Percentiles rank a stretch among this genome's conserved stretches.
Evolutionary conservation across 805 yeast species (phyloP).

Genomic region (Hermanozyma aechmeae): DNA sequence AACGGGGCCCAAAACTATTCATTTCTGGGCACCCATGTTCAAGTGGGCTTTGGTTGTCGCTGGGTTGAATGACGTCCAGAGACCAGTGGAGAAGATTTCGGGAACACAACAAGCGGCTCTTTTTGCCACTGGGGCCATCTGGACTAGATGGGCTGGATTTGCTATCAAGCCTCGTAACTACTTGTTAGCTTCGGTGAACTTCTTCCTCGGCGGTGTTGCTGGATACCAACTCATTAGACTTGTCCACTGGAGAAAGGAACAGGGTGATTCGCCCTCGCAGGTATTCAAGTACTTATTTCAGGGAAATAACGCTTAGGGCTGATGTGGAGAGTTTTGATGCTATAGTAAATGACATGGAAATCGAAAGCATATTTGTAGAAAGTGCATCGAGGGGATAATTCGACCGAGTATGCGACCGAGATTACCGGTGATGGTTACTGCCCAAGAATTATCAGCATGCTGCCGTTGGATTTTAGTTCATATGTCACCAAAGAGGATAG

Average conservation of each 20-base stretch:
- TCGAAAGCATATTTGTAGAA: no score
- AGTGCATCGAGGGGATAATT: no score
- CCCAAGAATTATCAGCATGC: no score
- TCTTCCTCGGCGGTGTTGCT: conserved; percentile 87
- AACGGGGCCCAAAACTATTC: conserved; percentile 96
- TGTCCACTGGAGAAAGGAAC: conserved; percentile 48
- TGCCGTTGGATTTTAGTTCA: no score
- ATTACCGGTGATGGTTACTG: no score
- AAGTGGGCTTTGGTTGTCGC: conserved; percentile 90
- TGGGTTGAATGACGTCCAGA: conserved; percentile 73
- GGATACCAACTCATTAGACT: conserved; percentile 75
- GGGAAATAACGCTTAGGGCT: no score
- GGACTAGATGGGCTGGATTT: conserved; percentile 96
- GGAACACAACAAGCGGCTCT: conserved; percentile 87
- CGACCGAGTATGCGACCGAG: no score
- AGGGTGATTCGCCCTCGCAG: conserved; percentile 56
- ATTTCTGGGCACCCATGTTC: conserved; percentile 73
- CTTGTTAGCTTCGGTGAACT: conserved; percentile 85
- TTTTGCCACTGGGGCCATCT: conserved; percentile 83
- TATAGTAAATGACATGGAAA: no score
- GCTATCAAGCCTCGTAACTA: conserved; percentile 84
- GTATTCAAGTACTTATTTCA: conserved; percentile 49
- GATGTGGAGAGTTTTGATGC: no score
- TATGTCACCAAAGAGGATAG: no score
- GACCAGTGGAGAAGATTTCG: conserved; percentile 88